Evolutionary conservation across 495 filamentous ascomycete species (phyloP).

Genomic region (Lophiostoma macrostomum): DNA sequence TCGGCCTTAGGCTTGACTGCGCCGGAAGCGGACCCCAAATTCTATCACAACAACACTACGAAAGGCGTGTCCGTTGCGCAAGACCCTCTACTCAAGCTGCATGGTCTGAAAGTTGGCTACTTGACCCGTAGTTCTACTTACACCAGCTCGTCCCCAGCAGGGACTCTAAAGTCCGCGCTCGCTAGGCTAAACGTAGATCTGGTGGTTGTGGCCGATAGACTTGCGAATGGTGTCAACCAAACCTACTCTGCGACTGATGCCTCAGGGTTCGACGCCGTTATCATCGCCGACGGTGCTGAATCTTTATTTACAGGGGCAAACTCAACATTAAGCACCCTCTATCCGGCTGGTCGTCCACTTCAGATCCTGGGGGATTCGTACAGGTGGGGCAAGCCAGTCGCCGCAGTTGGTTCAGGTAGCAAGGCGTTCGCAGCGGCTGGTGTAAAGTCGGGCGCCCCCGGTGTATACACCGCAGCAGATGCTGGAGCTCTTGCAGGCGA

Average conservation of each 20-base stretch:
- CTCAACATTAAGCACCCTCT: too few relatives aligned
- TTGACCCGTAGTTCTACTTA: conserved; percentile 45
- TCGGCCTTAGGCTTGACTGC: conserved; percentile 51
- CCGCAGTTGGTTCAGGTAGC: conserved; percentile 52
- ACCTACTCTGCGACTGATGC: conserved; percentile 72
- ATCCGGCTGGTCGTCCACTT: conserved; percentile 59
- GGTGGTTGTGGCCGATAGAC: conserved; percentile 60
- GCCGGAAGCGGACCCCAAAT: conserved; percentile 54
- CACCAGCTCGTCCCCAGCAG: conserved; percentile 24
- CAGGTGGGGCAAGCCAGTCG: conserved; percentile 72
- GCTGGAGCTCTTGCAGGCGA: conserved; percentile 33
- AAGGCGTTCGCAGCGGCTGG: conserved; percentile 47
- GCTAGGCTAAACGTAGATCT: conserved; percentile 50
- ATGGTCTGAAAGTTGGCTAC: conserved; percentile 65
- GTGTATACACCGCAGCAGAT: conserved; percentile 50
- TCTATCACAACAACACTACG: conserved; percentile 70
- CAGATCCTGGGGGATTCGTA: conserved; percentile 67
- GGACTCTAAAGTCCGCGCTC: conserved; percentile 48
- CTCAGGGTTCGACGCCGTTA: conserved; percentile 66
- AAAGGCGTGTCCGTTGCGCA: conserved; percentile 59
- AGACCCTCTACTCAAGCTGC: conserved; percentile 56
- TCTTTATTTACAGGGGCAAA: conserved; percentile 43
- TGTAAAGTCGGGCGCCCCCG: conserved; percentile 42
- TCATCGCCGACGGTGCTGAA: conserved; percentile 59
- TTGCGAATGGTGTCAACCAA: conserved; percentile 57